Evolutionary conservation across 2,329 filamentous ascomycete genomes (phyloP).

Genomic region (Ampelomyces quisqualis): DNA sequence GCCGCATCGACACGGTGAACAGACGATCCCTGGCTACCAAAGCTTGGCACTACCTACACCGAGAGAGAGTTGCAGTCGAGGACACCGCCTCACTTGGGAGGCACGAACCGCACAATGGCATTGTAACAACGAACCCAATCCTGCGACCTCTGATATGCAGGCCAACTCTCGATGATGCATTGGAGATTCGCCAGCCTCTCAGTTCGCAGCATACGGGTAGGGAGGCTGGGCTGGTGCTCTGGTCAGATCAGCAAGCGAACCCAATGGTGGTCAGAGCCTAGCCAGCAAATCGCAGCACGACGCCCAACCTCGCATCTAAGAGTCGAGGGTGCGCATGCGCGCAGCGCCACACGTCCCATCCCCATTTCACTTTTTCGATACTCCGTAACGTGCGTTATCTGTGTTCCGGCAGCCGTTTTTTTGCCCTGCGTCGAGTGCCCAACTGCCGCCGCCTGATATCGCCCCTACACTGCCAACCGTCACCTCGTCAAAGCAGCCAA

Average conservation of each 20-base stretch:
- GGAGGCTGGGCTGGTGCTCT: slow-evolving; percentile 17
- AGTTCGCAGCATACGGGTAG: slow-evolving; percentile 15
- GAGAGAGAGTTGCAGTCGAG: slow-evolving; percentile 22
- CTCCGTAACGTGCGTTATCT: slow-evolving; percentile 1
- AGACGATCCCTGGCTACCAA: slow-evolving; percentile 5
- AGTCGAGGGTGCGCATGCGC: slow-evolving; percentile 19
- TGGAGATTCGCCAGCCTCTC: slow-evolving; percentile 1
- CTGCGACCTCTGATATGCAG: neutral
- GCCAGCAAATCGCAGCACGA: no score
- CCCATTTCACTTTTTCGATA: neutral
- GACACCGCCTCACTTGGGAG: slow-evolving; percentile 14
- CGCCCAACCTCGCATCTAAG: slow-evolving; percentile 32
- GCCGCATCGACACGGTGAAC: slow-evolving; percentile 5
- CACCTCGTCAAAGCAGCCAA: slow-evolving; percentile 7
- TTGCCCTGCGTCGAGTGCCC: slow-evolving; percentile 15
- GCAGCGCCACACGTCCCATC: slow-evolving; percentile 10
- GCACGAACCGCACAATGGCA: slow-evolving; percentile 1
- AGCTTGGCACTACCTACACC: slow-evolving; percentile 15
- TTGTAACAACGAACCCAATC: neutral
- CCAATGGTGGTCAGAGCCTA: no score
- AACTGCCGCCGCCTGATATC: slow-evolving; percentile 2
- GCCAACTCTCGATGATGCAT: neutral
- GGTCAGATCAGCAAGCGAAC: slow-evolving; percentile 14
- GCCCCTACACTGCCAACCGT: slow-evolving; percentile 7
- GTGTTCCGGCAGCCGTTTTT: no score